Evolutionary conservation across 148 eudicot genomes (phyloP), one percentile per base, ranked within the genome.

Genomic region (Pouteria glomerata): DNA sequence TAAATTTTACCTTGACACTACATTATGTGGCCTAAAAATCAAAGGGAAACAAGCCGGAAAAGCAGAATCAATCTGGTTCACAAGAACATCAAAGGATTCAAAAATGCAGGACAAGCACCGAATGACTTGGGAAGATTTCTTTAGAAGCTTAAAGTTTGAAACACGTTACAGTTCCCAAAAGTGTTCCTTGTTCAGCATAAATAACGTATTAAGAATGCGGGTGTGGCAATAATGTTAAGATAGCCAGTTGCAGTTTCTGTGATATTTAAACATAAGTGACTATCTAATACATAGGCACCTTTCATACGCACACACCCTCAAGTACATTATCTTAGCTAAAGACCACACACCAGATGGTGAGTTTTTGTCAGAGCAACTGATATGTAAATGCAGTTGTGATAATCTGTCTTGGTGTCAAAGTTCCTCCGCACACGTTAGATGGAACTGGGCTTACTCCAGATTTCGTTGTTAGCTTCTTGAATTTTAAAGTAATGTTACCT

Each of bases 271-370:
- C 18, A 31, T 30, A 37, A 30, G 48, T 48, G 53, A 42, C 45
- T 37, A 70, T 47, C 37, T 21, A 18, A 44, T 66, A 51, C 64
- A 41, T 29, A 35, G 26, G 18, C 76, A 68, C 39, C 30, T 69
- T 75, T 66, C 68, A n/a, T 69, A 42, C 34, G 26, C 48, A 31
- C 45, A 2, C 35, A 48, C 23, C 24, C 33, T 37, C 33, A 52
- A 51, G 41, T 18, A 56, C 41, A 53, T 23, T 51, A 29, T 73
- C 73, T 52, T 27, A 56, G 69, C 72, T 81, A n/a, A 88, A 44
- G 89, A 86, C 51, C 93, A 87, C 52, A 88, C 81, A 3, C 97
- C 89, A 1, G 95, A 82, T 3, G 92, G 80, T 56, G 95, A 82
- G 78, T 85, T 84, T 67, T 85, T 82, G 39, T 88, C 91, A 15